phyloP scores from a whole-genome alignment of 495 filamentous ascomycete species.

The Pseudoneurospora amorphoporcata region DNA sequence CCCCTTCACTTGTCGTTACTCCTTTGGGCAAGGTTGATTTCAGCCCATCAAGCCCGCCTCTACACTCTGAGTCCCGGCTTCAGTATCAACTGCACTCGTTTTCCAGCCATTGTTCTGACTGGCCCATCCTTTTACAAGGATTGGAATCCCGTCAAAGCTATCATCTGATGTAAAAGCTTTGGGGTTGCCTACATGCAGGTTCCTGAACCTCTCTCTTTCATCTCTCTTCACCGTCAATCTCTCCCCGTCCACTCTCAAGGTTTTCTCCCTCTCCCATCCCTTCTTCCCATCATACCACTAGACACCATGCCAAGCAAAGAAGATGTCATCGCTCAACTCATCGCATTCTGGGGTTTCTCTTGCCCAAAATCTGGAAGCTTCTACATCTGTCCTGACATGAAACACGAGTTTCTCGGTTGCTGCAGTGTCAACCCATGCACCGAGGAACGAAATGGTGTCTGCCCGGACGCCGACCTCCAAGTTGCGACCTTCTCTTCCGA shows the following conservation, averaged over 20 bases:
- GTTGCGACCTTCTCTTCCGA: conserved; percentile 14
- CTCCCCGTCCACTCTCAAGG: not conserved
- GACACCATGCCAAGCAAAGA: not conserved
- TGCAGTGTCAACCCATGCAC: conserved; percentile 23
- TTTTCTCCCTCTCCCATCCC: not conserved
- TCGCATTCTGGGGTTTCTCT: conserved; percentile 8
- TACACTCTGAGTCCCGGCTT: not conserved
- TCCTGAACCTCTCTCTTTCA: not conserved
- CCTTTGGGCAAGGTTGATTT: not conserved
- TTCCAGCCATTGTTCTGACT: not conserved
- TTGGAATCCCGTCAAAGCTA: not conserved
- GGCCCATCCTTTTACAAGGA: not conserved
- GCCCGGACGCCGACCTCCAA: conserved; percentile 12
- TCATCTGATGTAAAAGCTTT: not conserved
- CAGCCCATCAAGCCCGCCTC: not conserved
- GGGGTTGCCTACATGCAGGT: not conserved
- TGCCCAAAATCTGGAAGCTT: conserved; percentile 21
- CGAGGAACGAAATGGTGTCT: conserved; percentile 12
- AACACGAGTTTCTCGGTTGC: conserved; percentile 24
- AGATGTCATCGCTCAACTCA: not conserved
- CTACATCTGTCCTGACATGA: conserved; percentile 18
- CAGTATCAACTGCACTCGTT: not conserved
- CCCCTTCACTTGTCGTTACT: not conserved
- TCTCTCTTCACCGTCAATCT: not conserved
- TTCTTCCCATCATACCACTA: not conserved